These are phyloP conservation scores for Ascodesmis nigricans DNA, from an alignment of 495 filamentous ascomycete species.

Conservation along the genomic window DNA sequence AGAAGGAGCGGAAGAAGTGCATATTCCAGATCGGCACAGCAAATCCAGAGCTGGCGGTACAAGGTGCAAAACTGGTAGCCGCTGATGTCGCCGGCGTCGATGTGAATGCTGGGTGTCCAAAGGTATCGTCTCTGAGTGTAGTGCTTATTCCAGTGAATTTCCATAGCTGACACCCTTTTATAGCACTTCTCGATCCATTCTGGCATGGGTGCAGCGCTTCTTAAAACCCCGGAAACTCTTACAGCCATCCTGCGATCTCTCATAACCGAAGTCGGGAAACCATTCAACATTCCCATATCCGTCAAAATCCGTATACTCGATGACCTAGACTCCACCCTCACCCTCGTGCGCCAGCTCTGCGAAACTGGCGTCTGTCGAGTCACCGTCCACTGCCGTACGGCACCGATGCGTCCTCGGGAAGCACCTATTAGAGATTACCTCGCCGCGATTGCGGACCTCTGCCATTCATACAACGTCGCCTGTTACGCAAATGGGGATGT, in stretches of 20 bases:
- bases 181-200: slow-evolving; percentile 65
- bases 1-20: slow-evolving; percentile 43
- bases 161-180: slow-evolving; percentile 1
- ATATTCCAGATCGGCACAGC: slow-evolving; percentile 87
- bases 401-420: slow-evolving; percentile 80
- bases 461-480: slow-evolving; percentile 60
- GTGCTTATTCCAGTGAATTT: neutral
- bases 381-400: slow-evolving; percentile 88
- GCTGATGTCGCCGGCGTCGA: slow-evolving; percentile 80
- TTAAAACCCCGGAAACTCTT: slow-evolving; percentile 61
- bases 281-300: slow-evolving; percentile 67
- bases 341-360: slow-evolving; percentile 50
- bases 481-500: slow-evolving; percentile 94
- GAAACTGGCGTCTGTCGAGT: slow-evolving; percentile 74
- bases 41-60: slow-evolving; percentile 54
- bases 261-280: slow-evolving; percentile 50
- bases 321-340: slow-evolving; percentile 45
- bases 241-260: slow-evolving; percentile 60
- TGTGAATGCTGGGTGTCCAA: slow-evolving; percentile 91
- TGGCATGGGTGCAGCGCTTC: slow-evolving; percentile 85
- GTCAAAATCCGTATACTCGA: slow-evolving; percentile 88
- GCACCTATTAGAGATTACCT: slow-evolving; percentile 70
- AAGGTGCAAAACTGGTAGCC: slow-evolving; percentile 63
- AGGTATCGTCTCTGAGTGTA: slow-evolving; percentile 24
- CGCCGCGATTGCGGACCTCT: slow-evolving; percentile 53